Evolutionary conservation across 2,329 filamentous ascomycete species (phyloP).

Genomic region (Fusarium proliferatum): DNA sequence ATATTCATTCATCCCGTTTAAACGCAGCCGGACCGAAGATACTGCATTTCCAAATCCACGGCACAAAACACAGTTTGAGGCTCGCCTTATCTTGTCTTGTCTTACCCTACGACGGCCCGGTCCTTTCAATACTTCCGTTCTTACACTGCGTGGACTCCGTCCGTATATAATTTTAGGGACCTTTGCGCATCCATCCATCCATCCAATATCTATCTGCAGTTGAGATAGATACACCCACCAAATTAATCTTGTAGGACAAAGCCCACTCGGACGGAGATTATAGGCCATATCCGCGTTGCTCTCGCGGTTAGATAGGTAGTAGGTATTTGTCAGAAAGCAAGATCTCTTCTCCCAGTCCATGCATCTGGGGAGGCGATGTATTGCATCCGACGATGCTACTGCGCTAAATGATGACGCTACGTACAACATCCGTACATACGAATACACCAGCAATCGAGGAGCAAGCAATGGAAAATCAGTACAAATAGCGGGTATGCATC

Average conservation of each 20-base stretch:
- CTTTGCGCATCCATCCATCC: neutral
- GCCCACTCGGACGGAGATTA: neutral
- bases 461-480: neutral
- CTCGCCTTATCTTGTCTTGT: neutral
- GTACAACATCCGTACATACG: neutral
- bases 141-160: neutral
- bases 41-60: neutral
- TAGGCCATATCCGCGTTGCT: neutral
- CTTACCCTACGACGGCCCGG: conserved; percentile 29
- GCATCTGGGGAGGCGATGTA: conserved; percentile 4
- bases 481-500: neutral
- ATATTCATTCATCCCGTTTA: neutral
- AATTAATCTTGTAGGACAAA: neutral
- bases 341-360: neutral
- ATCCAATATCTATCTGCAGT: neutral
- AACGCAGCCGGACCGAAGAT: neutral
- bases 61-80: conserved; percentile 2
- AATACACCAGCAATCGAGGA: neutral
- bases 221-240: neutral
- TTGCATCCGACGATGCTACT: conserved; percentile 8
- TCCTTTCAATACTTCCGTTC: conserved; percentile 22
- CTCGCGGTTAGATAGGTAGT: neutral
- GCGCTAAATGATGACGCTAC: conserved; percentile 19
- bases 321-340: conserved; percentile 3
- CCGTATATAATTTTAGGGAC: neutral